Evolutionary conservation across 257 asterid genomes (phyloP).

Genomic region (Nyctanthes arbortristis): DNA sequence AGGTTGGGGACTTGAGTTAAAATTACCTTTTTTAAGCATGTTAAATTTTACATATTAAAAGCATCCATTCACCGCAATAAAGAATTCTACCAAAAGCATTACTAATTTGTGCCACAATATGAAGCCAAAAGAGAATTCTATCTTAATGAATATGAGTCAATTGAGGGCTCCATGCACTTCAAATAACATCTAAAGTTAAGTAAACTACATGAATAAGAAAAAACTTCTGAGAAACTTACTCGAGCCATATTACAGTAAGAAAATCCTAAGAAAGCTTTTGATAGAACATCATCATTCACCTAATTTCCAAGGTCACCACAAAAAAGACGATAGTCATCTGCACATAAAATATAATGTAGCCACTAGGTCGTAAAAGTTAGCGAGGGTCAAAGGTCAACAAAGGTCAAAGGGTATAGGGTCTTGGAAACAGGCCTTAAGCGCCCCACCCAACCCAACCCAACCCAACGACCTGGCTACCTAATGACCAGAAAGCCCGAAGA

Average conservation of each 20-base stretch:
- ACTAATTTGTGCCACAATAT: conserved; percentile 16
- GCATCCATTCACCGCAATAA: conserved; percentile 15
- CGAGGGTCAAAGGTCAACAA: too few relatives aligned
- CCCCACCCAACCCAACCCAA: too few relatives aligned
- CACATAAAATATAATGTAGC: conserved; percentile 24
- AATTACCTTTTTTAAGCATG: not conserved
- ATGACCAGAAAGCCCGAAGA: too few relatives aligned
- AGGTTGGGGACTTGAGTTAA: too few relatives aligned
- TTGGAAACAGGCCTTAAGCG: too few relatives aligned
- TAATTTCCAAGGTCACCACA: conserved; percentile 98
- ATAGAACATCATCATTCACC: too few relatives aligned
- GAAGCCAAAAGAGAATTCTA: conserved; percentile 55
- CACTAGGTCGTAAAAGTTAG: too few relatives aligned
- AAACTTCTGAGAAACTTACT: too few relatives aligned
- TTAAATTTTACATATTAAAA: conserved; percentile 11
- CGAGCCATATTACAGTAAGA: conserved; percentile 89
- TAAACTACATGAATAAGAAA: too few relatives aligned
- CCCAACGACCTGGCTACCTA: too few relatives aligned
- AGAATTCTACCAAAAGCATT: conserved; percentile 12
- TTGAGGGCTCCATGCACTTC: conserved; percentile 68
- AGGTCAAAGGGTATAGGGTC: too few relatives aligned
- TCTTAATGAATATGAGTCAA: conserved; percentile 55
- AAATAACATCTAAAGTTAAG: too few relatives aligned
- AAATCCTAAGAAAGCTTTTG: conserved; percentile 82
- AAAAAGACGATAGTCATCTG: conserved; percentile 91